Evolutionary conservation across 176 grass and related monocot species (phyloP), one percentile per base, ranked within the genome.

Genomic region (Alloteropsis semialata): DNA sequence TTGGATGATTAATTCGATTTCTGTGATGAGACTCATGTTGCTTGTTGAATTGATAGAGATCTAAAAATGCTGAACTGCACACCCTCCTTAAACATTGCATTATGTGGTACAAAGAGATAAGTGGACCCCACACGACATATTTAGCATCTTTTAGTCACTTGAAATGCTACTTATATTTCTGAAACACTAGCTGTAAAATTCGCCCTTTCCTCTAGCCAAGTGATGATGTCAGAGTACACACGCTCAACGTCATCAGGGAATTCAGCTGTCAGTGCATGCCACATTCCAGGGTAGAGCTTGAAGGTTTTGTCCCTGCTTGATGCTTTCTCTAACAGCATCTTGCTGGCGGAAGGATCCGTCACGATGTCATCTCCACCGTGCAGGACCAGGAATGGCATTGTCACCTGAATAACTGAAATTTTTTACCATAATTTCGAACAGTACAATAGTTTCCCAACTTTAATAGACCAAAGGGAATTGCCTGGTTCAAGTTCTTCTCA

Each of bases 241-340:
- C 77, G 80, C 24, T 91, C 81, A 6, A 65, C 70, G 6, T 89
- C 85, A 10, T 87, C 83, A 22, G 63, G 88, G 18, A 84, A 28
- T 61, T 96, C 93, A 19, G 85, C 88, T 10, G 42, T 73, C 49
- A 93, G 82, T 1, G 85, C 90, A 59, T 91, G 93, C 93, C 82
- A 96, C 90, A 92, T 92, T 21, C 93, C 90, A 15, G 90, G 86
- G 37, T 96, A 93, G 18, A 96, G 74, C 83, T 93, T 97, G 53
- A 97, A 86, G 28, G 70, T 77, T 58, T 97, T 97, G 57, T 94
- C 94, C 19, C 27, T 29, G 75, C 91, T 94, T 1, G 84, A 77
- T 5, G 91, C 91, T 62, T 85, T 69, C 76, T 97, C 91, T 30
- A 86, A 88, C 33, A 94, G 54, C 45, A 84, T 16, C 53, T 92